Evolutionary conservation across 108 stramenopile species (phyloP).

Genomic region (Fistulifera pelliculosa): DNA sequence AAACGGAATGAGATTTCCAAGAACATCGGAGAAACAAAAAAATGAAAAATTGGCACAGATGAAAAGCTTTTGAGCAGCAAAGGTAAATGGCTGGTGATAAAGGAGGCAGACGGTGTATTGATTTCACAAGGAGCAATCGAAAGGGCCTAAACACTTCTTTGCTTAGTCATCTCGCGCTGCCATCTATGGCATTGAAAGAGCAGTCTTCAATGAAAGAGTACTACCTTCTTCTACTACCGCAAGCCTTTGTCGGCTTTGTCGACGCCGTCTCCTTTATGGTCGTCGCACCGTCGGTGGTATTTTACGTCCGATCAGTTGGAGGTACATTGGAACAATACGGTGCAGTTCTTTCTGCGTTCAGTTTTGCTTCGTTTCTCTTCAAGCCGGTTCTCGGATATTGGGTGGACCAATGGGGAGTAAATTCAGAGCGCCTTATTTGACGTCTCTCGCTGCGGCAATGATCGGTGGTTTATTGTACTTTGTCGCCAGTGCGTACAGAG

Average conservation of each 20-base stretch:
- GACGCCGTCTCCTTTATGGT: constrained; percentile 71
- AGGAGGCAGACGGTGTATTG: too few relatives aligned
- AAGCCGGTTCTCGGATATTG: constrained; percentile 71
- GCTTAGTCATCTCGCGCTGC: too few relatives aligned
- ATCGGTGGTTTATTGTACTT: constrained; percentile 56
- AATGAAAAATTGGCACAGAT: too few relatives aligned
- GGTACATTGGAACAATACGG: constrained; percentile 61
- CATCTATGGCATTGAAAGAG: too few relatives aligned
- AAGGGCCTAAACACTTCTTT: too few relatives aligned
- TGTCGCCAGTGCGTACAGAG: constrained; percentile 24
- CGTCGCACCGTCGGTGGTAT: constrained; percentile 60
- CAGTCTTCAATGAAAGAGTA: too few relatives aligned
- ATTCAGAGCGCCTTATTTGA: constrained; percentile 44
- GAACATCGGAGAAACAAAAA: too few relatives aligned
- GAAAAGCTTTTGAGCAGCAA: too few relatives aligned
- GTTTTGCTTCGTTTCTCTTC: constrained; percentile 51
- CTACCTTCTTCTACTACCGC: constrained; percentile 2
- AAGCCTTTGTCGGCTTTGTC: constrained; percentile 34
- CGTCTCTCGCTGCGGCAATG: constrained; percentile 28
- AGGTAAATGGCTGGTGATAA: too few relatives aligned
- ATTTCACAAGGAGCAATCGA: too few relatives aligned
- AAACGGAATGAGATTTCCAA: too few relatives aligned
- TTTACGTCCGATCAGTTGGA: constrained; percentile 57
- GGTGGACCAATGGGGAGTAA: constrained; percentile 31
- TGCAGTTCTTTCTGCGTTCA: constrained; percentile 33